These are phyloP conservation scores for Neurospora sp. DNA, from an alignment of 495 filamentous ascomycete species.

Conservation along the genomic window DNA sequence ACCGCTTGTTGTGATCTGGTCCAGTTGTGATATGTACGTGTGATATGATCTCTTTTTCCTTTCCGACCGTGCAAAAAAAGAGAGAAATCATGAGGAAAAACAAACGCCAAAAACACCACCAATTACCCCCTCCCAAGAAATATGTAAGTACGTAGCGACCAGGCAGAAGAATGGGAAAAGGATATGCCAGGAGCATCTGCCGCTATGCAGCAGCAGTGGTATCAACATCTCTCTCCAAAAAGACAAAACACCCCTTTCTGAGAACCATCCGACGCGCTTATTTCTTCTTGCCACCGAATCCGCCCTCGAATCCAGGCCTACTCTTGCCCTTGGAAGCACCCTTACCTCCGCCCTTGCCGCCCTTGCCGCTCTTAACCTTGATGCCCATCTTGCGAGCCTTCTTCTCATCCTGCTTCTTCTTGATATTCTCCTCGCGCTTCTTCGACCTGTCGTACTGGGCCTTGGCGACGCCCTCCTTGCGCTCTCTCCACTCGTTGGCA, in stretches of 20 bases:
- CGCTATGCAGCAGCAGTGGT: not conserved
- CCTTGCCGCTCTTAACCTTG: conserved; percentile 47
- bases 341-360: conserved; percentile 39
- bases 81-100: not conserved
- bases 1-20: not conserved
- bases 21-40: not conserved
- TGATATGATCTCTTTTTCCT: not conserved
- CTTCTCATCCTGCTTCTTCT: conserved; percentile 72
- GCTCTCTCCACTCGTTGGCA: conserved; percentile 79
- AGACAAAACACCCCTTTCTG: not conserved
- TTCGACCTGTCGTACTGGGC: conserved; percentile 69
- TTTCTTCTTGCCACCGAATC: conserved; percentile 52
- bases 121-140: not conserved
- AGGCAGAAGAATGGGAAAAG: not conserved
- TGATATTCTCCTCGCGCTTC: conserved; percentile 81
- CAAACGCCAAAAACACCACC: not conserved
- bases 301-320: conserved; percentile 86
- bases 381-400: conserved; percentile 38
- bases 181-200: not conserved
- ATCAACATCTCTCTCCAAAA: not conserved
- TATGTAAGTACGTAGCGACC: not conserved
- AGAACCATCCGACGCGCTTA: not conserved
- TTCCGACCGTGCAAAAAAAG: not conserved
- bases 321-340: conserved; percentile 47
- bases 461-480: conserved; percentile 63